phyloP scores from a whole-genome alignment of 495 filamentous ascomycete genomes.

The Rhypophila decipiens region DNA sequence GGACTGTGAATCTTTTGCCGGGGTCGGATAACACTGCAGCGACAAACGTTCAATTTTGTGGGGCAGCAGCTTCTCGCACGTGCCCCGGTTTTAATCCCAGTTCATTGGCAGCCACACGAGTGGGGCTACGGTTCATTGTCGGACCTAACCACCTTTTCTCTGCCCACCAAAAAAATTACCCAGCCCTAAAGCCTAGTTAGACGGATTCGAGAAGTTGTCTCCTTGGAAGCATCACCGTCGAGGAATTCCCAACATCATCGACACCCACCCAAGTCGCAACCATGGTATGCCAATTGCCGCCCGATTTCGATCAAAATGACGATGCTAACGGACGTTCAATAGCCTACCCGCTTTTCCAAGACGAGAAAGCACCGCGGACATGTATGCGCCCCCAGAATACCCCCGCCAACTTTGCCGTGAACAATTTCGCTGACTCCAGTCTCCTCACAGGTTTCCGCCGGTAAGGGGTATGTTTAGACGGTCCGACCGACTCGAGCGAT shows the following conservation, averaged over 20 bases:
- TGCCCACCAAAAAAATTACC: slow-evolving; percentile 31
- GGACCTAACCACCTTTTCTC: slow-evolving; percentile 12
- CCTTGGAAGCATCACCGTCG: slow-evolving; percentile 25
- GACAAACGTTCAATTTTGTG: too few relatives aligned
- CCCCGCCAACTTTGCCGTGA: neutral
- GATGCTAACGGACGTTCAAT: slow-evolving; percentile 17
- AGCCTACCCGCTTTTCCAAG: slow-evolving; percentile 34
- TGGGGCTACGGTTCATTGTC: slow-evolving; percentile 13
- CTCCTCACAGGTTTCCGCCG: slow-evolving; percentile 27
- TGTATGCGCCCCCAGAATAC: slow-evolving; percentile 17
- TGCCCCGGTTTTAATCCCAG: too few relatives aligned
- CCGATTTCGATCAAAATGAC: neutral
- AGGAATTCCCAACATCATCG: slow-evolving; percentile 24
- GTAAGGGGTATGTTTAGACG: slow-evolving; percentile 28
- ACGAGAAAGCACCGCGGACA: slow-evolving; percentile 36
- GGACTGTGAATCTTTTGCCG: too few relatives aligned
- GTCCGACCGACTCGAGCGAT: slow-evolving; percentile 17
- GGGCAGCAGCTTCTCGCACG: too few relatives aligned
- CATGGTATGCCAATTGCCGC: slow-evolving; percentile 24
- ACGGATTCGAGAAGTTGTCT: slow-evolving; percentile 18
- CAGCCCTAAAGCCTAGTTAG: slow-evolving; percentile 27
- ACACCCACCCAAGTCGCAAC: slow-evolving; percentile 25
- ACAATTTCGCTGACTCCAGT: slow-evolving; percentile 19
- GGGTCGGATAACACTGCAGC: too few relatives aligned
- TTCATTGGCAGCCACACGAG: neutral